phyloP scores from a whole-genome alignment of 139 green algal genomes.

The Dunaliella sp. region DNA sequence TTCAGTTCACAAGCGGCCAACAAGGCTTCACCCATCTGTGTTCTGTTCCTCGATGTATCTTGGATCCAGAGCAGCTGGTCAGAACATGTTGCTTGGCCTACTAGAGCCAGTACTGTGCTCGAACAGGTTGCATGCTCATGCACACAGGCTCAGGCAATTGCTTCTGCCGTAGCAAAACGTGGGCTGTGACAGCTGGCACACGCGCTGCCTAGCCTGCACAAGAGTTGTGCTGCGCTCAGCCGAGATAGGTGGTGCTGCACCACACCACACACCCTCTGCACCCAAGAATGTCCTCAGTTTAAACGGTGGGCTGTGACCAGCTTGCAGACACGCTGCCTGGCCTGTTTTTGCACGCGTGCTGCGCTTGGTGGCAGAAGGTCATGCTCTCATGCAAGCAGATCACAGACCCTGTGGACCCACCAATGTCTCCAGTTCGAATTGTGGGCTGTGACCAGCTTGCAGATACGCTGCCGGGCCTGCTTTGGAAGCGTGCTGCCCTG shows the following conservation, averaged over 20 bases:
- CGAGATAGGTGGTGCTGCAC: too few relatives aligned
- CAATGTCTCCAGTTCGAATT: not conserved
- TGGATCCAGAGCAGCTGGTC: too few relatives aligned
- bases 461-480: not conserved
- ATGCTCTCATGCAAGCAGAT: not conserved
- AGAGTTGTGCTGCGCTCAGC: too few relatives aligned
- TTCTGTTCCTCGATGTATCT: too few relatives aligned
- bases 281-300: not conserved
- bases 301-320: not conserved
- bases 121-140: too few relatives aligned
- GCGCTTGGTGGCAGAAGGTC: not conserved
- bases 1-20: too few relatives aligned
- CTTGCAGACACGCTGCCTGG: not conserved
- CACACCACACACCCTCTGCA: not conserved
- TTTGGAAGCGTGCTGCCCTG: not conserved
- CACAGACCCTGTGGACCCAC: not conserved
- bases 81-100: too few relatives aligned
- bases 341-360: not conserved
- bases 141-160: not conserved
- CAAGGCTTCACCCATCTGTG: too few relatives aligned
- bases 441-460: not conserved
- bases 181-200: not conserved
- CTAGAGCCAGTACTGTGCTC: too few relatives aligned
- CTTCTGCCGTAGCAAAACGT: not conserved
- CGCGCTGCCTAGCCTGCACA: too few relatives aligned